A percentile compares a stretch with the other conserved stretches of the same genome.
Evolutionary conservation across 305 asterid genomes (phyloP).

Genomic region (Caryopteris hybrid): DNA sequence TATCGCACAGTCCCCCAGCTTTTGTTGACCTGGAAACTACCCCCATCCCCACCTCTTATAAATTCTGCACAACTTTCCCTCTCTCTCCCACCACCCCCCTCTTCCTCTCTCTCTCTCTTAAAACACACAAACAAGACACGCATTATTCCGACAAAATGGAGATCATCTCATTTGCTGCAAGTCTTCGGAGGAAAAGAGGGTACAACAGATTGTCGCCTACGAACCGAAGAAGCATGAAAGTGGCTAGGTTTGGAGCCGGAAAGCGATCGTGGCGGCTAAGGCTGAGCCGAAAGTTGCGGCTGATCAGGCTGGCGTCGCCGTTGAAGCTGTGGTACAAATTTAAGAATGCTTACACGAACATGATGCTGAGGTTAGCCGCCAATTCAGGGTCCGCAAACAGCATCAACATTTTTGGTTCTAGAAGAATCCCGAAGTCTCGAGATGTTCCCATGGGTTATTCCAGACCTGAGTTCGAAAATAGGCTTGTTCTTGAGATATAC

Average conservation of each 20-base stretch:
- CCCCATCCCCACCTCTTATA: constrained; percentile 2
- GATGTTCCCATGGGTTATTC: constrained; percentile 23
- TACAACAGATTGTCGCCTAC: constrained; percentile 34
- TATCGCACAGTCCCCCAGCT: constrained; percentile 1
- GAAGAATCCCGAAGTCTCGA: constrained; percentile 38
- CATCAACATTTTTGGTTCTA: constrained; percentile 27
- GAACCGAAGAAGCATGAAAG: constrained; percentile 22
- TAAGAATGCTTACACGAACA: constrained; percentile 46
- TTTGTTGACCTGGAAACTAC: constrained; percentile 19
- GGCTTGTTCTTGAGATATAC: constrained; percentile 53
- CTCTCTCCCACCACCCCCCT: background rate
- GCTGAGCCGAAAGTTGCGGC: constrained; percentile 37
- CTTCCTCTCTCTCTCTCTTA: no score
- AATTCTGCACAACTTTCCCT: background rate
- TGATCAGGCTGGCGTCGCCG: constrained; percentile 43
- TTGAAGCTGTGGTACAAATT: constrained; percentile 38
- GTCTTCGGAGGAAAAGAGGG: constrained; percentile 44
- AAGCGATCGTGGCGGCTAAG: constrained; percentile 50
- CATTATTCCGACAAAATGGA: constrained; percentile 17
- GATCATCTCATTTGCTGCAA: constrained; percentile 11
- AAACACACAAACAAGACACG: background rate
- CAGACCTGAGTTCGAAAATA: constrained; percentile 47
- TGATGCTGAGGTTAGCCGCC: constrained; percentile 47
- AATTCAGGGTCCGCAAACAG: constrained; percentile 19
- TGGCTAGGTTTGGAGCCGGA: constrained; percentile 36